Percentiles rank a stretch among this genome's conserved stretches.
Conservation (phyloP, 2,329 filamentous ascomycete genomes). For the Aureobasidium melanogenum region DNA sequence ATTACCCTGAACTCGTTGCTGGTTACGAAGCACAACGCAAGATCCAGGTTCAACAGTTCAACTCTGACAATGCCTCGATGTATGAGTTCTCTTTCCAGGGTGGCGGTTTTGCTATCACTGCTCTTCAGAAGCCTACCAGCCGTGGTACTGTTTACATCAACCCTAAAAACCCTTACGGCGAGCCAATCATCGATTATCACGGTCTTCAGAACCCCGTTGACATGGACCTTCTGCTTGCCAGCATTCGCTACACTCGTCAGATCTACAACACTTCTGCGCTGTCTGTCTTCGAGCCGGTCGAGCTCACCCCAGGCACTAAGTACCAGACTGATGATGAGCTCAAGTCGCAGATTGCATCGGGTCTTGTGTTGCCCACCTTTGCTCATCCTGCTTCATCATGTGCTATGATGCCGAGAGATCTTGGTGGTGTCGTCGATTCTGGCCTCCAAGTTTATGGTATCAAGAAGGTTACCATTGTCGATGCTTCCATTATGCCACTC, state of each 20-base stretch:
- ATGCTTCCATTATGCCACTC: constrained; percentile 27
- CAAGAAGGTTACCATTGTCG: constrained; percentile 26
- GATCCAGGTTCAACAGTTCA: constrained; percentile 37
- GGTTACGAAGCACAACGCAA: constrained; percentile 42
- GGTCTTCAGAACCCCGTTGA: constrained; percentile 32
- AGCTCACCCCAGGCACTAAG: constrained; percentile 21
- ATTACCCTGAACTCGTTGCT: constrained; percentile 33
- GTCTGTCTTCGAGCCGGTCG: constrained; percentile 24
- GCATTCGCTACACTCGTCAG: constrained; percentile 27
- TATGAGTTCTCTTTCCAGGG: constrained; percentile 38
- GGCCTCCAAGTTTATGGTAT: constrained; percentile 28
- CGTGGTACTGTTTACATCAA: constrained; percentile 27
- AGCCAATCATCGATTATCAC: constrained; percentile 33
- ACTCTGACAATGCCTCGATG: constrained; percentile 33
- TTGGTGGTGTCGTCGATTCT: constrained; percentile 27
- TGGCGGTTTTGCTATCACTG: constrained; percentile 17
- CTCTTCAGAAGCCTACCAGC: constrained; percentile 29
- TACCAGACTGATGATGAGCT: constrained; percentile 18
- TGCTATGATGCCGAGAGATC: constrained; percentile 24
- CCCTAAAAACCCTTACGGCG: constrained; percentile 22
- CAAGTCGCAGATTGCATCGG: constrained; percentile 12
- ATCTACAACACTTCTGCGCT: constrained; percentile 27
- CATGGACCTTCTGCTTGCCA: constrained; percentile 25
- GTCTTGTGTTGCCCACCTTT: constrained; percentile 18
- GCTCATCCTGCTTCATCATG: constrained; percentile 27